These are phyloP conservation scores for Plantago elongata DNA, from an alignment of 257 asterid species.

Conservation along the genomic window DNA sequence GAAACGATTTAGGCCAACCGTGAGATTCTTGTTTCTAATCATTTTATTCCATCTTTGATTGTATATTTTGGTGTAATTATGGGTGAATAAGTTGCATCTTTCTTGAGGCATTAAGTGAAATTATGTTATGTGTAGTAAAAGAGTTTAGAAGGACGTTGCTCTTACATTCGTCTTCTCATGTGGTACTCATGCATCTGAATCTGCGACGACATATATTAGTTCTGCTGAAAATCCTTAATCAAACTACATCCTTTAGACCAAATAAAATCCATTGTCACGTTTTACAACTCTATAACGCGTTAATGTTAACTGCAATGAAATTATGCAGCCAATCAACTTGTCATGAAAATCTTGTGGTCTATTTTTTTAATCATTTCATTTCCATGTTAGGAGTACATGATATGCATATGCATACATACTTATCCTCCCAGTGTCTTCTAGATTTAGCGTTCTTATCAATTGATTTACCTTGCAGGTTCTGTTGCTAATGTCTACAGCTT, in stretches of 20 bases:
- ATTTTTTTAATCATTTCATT: too few relatives aligned
- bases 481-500: slow-evolving; percentile 93
- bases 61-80: not conserved
- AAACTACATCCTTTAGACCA: too few relatives aligned
- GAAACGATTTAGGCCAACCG: slow-evolving; percentile 92
- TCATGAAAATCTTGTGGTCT: too few relatives aligned
- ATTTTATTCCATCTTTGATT: not conserved
- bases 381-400: not conserved
- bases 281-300: too few relatives aligned
- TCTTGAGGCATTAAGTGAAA: slow-evolving; percentile 5
- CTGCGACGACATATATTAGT: too few relatives aligned
- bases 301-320: too few relatives aligned
- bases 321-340: too few relatives aligned
- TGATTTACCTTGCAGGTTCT: slow-evolving; percentile 52
- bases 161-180: not conserved
- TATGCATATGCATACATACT: not conserved
- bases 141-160: slow-evolving; percentile 3
- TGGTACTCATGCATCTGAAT: too few relatives aligned
- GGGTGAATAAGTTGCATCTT: not conserved
- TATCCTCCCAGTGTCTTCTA: slow-evolving; percentile 1
- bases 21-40: slow-evolving; percentile 33
- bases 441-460: slow-evolving; percentile 4
- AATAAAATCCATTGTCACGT: too few relatives aligned
- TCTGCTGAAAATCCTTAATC: too few relatives aligned
- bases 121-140: slow-evolving; percentile 12